Evolutionary conservation across 176 grass and related monocot species (phyloP).

Genomic region (sorghum (Sorghum bicolor)): DNA sequence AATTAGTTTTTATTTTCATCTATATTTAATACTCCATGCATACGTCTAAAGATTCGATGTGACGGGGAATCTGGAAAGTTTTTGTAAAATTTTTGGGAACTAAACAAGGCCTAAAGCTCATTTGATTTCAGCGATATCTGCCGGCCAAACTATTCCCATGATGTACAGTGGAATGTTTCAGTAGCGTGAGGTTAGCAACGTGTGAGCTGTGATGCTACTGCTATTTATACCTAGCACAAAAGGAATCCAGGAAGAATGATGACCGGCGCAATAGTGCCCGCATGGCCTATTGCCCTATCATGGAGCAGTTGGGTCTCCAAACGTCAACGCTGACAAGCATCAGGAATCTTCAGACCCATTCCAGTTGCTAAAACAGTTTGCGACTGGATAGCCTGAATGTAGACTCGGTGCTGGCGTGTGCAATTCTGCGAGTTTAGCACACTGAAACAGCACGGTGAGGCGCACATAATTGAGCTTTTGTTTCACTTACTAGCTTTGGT

Average conservation of each 20-base stretch:
- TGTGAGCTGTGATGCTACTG: background rate
- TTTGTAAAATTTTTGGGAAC: no score
- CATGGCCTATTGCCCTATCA: background rate
- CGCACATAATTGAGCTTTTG: no score
- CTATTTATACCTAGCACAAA: background rate
- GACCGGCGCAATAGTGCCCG: background rate
- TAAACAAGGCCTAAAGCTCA: no score
- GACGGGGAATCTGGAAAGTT: no score
- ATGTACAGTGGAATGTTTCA: background rate
- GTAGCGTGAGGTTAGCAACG: background rate
- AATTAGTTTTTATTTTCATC: no score
- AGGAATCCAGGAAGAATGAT: background rate
- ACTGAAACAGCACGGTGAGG: background rate
- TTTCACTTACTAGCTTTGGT: no score
- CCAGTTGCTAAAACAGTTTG: background rate
- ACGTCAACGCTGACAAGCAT: slow-evolving; percentile 21
- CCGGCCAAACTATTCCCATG: background rate
- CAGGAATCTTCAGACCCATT: background rate
- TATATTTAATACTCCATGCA: no score
- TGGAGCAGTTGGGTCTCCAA: slow-evolving; percentile 1
- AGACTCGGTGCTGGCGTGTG: background rate
- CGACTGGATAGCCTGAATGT: background rate
- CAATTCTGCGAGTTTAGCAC: background rate
- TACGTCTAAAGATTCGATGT: no score
- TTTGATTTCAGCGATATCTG: background rate